Base-by-base conservation (phyloP, 225 moss, liverwort and hornwort genomes). In the Physcomitrium patens region DNA sequence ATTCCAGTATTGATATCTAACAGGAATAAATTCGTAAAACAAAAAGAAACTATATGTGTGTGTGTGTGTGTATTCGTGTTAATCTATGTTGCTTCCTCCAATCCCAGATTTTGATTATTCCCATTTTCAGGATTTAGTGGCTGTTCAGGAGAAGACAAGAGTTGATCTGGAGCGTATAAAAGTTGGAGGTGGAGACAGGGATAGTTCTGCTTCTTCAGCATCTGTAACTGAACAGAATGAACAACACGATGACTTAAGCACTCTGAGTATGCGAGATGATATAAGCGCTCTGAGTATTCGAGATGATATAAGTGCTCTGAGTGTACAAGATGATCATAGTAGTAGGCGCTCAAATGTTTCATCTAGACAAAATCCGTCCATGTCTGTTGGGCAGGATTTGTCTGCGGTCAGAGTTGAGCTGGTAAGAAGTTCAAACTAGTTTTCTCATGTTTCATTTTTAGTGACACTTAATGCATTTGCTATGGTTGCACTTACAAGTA, bases 181-280 rank as follows among this genome's bases (percentile, higher is more conserved):
- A 77, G 73, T 78, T 37, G 87, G 68, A 58, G 62, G 71, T 78
- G 89, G 63, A 22, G 86, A 76, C 72, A 80, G 62, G 67, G 84
- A 79, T 53, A 68, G 15, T 73, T 50, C 57, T 50, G 59, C 83
- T 45, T 55, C 79, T 24, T 63, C 73, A 65, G 56, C 70, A 57
- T 48, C 73, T 59, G 8, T 64, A 51, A n/a, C 49, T 56, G 71
- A 55, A 48, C 47, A 55, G 67, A 67, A 54, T 48, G 80, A 87
- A 72, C 54, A 56, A 70, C 77, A 74, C 3, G 86, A 67, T 52
- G 67, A 48, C 66, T 42, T 27, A 20, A 66, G 69, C 11, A 56
- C 76, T 56, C 55, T 62, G 62, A 79, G 56, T 67, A 44, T 57
- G 22, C 3, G 44, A 20, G 26, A 76, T 65, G 47, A 60, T 73